These are phyloP conservation scores for Curvularia sp. DNA, from an alignment of 2,329 filamentous ascomycete genomes.

Conservation along the genomic window DNA sequence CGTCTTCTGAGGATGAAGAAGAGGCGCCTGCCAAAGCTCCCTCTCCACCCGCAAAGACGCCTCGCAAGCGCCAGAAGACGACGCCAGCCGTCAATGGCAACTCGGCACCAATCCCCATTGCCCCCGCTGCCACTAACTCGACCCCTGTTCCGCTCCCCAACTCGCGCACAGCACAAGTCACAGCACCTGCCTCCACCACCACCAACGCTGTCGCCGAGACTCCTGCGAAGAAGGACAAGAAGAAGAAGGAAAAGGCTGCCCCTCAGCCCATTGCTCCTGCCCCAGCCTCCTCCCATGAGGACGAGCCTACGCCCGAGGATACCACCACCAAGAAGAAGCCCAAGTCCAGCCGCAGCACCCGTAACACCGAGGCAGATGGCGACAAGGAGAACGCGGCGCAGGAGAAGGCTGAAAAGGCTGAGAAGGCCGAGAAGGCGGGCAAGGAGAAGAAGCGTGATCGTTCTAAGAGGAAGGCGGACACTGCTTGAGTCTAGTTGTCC, in stretches of 20 bases:
- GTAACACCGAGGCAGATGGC: slow-evolving; percentile 42
- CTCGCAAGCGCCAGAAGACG: slow-evolving; percentile 52
- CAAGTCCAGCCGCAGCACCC: slow-evolving; percentile 43
- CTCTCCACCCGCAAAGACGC: slow-evolving; percentile 48
- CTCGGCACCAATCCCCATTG: slow-evolving; percentile 22
- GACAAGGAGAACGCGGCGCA: slow-evolving; percentile 37
- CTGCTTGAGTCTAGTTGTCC: slow-evolving; percentile 24
- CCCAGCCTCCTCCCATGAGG: slow-evolving; percentile 23
- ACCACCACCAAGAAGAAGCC: slow-evolving; percentile 46
- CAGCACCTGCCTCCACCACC: slow-evolving; percentile 25
- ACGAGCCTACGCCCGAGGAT: slow-evolving; percentile 44
- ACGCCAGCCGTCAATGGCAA: slow-evolving; percentile 37
- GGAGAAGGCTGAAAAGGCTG: slow-evolving; percentile 20
- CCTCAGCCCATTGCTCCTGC: slow-evolving; percentile 40
- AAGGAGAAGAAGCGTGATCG: slow-evolving; percentile 47
- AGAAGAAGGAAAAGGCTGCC: slow-evolving; percentile 42
- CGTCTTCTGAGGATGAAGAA: slow-evolving; percentile 46
- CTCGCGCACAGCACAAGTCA: slow-evolving; percentile 22
- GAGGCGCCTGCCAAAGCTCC: slow-evolving; percentile 45
- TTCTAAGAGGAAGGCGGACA: slow-evolving; percentile 42
- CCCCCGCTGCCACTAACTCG: slow-evolving; percentile 25
- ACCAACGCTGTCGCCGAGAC: slow-evolving; percentile 23
- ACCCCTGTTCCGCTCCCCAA: slow-evolving; percentile 41
- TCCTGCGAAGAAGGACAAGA: slow-evolving; percentile 46
- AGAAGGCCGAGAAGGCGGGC: slow-evolving; percentile 11